Evolutionary conservation across 2,329 filamentous ascomycete genomes (phyloP).

Genomic region (Colletotrichum abscissum): DNA sequence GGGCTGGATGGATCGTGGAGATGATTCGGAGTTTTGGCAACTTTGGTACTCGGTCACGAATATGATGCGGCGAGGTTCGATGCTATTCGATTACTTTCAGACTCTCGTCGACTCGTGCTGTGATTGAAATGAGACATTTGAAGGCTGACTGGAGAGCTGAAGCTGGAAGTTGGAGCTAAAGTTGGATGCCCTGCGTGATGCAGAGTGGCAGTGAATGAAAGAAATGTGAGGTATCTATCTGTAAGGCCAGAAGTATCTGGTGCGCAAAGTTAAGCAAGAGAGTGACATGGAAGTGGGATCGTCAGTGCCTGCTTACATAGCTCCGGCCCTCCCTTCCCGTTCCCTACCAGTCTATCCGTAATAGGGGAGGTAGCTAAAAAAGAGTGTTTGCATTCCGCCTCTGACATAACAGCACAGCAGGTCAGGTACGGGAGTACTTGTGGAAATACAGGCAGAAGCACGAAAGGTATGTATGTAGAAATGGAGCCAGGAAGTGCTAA

Average conservation of each 20-base stretch:
- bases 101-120: background rate
- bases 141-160: background rate
- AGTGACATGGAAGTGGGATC: background rate
- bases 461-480: background rate
- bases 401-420: background rate
- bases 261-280: background rate
- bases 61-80: background rate
- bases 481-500: background rate
- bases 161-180: background rate
- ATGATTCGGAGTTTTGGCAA: background rate
- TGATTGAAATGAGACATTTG: background rate
- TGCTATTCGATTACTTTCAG: background rate
- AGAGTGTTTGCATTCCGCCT: conserved; percentile 1
- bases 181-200: background rate
- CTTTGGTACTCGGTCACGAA: background rate
- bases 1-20: background rate
- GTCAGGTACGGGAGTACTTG: background rate
- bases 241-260: background rate
- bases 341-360: conserved; percentile 8
- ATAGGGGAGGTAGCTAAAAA: background rate
- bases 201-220: background rate
- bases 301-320: conserved; percentile 22
- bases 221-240: background rate
- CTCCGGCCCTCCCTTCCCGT: conserved; percentile 12
- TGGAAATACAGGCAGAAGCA: background rate